Evolutionary conservation across 2,329 filamentous ascomycete genomes (phyloP).

Genomic region (Elsinoe perseae): DNA sequence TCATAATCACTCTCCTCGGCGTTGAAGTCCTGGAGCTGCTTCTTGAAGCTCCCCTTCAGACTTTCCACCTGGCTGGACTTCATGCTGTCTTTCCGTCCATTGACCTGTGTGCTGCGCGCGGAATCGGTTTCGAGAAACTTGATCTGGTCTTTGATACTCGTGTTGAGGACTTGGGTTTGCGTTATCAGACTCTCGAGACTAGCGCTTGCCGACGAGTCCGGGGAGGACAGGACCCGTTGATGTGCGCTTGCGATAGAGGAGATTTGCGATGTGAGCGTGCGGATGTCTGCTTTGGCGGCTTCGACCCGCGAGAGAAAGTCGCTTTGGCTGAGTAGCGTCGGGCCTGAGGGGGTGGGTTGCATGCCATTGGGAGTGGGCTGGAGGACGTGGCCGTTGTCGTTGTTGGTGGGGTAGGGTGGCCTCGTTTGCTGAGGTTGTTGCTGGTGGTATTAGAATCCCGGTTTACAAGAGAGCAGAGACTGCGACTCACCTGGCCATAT

Average conservation of each 20-base stretch:
- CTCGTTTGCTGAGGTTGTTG: constrained; percentile 31
- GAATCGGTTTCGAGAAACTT: constrained; percentile 66
- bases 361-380: constrained; percentile 14
- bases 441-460: constrained; percentile 22
- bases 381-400: constrained; percentile 29
- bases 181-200: constrained; percentile 61
- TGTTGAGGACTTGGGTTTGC: constrained; percentile 64
- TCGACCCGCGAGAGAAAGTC: constrained; percentile 54
- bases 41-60: constrained; percentile 65
- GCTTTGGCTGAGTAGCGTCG: constrained; percentile 49
- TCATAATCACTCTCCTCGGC: constrained; percentile 64
- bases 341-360: constrained; percentile 30
- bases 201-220: constrained; percentile 45
- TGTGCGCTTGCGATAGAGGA: constrained; percentile 61
- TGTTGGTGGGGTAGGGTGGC: constrained; percentile 25
- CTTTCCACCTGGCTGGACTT: constrained; percentile 64
- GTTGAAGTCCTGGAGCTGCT: constrained; percentile 62
- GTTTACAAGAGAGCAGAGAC: not conserved
- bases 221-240: constrained; percentile 61
- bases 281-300: constrained; percentile 60
- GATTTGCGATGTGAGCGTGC: constrained; percentile 58
- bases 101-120: constrained; percentile 39
- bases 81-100: constrained; percentile 47
- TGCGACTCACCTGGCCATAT: not conserved
- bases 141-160: constrained; percentile 70